Evolutionary conservation across 179 eudicot species (phyloP).

Genomic region (Nepenthes alata): DNA sequence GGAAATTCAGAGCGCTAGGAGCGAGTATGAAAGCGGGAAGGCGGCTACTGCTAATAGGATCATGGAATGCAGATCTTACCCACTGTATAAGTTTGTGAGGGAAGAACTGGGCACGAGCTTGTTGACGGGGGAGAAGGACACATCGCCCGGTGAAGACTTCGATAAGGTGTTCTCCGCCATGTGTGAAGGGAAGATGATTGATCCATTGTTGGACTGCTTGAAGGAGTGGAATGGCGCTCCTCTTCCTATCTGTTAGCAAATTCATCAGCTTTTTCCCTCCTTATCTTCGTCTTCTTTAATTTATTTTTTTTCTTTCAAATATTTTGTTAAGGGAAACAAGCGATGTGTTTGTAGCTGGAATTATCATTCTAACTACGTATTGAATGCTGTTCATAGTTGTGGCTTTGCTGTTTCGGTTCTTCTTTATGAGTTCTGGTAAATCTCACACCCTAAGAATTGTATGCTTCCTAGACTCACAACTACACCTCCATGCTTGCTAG

Average conservation of each 20-base stretch:
- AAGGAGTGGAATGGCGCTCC: slow-evolving; percentile 56
- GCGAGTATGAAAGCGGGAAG: slow-evolving; percentile 24
- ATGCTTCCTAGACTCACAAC: too few species aligned
- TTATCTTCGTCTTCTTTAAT: too few species aligned
- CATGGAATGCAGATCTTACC: slow-evolving; percentile 47
- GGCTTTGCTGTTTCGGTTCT: too few species aligned
- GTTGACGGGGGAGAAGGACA: slow-evolving; percentile 42
- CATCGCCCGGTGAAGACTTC: slow-evolving; percentile 51
- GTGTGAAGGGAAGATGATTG: slow-evolving; percentile 33
- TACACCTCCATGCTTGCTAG: too few species aligned
- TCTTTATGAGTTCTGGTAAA: too few species aligned
- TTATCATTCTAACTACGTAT: background rate
- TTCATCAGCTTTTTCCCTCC: too few species aligned
- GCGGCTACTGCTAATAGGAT: slow-evolving; percentile 32
- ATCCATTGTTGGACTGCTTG: slow-evolving; percentile 50
- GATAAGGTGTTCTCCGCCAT: slow-evolving; percentile 47
- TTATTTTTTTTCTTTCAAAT: too few species aligned
- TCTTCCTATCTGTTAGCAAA: slow-evolving; percentile 38
- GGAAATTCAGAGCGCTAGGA: slow-evolving; percentile 37
- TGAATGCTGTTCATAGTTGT: too few species aligned
- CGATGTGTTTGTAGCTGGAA: too few species aligned
- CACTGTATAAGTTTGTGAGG: slow-evolving; percentile 45
- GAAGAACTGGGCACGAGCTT: slow-evolving; percentile 30
- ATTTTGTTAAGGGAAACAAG: too few species aligned
- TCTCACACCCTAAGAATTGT: too few species aligned